Percentiles rank a stretch among this genome's conserved stretches.
These are phyloP conservation scores for Dryas alaskensis DNA, from an alignment of 306 rosid genomes.

Conservation along the genomic window DNA sequence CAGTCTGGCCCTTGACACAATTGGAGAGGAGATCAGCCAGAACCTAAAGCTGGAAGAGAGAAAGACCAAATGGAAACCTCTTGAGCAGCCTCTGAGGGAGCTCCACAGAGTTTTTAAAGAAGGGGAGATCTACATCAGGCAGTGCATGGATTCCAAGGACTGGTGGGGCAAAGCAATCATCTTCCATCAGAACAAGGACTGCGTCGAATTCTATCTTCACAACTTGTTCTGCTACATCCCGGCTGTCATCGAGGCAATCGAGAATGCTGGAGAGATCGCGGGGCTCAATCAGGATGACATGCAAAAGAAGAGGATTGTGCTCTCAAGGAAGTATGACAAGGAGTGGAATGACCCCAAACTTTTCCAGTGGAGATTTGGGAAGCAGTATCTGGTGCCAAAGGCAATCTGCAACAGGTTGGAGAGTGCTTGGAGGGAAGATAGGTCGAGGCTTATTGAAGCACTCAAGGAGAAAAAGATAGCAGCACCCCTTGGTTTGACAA, in stretches of 20 bases:
- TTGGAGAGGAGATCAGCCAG: conserved; percentile 67
- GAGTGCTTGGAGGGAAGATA: conserved; percentile 69
- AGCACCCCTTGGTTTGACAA: conserved; percentile 22
- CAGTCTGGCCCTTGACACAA: conserved; percentile 69
- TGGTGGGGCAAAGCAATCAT: conserved; percentile 77
- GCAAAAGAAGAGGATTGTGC: conserved; percentile 59
- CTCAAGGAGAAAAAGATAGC: conserved; percentile 49
- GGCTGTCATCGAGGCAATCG: conserved; percentile 79
- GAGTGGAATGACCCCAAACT: conserved; percentile 82
- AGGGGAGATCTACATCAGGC: conserved; percentile 64
- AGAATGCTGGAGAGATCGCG: conserved; percentile 63
- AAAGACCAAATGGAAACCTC: conserved; percentile 75
- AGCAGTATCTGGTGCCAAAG: conserved; percentile 75
- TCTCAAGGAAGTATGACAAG: conserved; percentile 54
- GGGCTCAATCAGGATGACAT: conserved; percentile 71
- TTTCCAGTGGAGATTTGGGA: conserved; percentile 88
- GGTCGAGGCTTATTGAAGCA: conserved; percentile 66
- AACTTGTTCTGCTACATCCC: conserved; percentile 71
- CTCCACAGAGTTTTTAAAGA: conserved; percentile 74
- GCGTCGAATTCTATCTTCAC: conserved; percentile 73
- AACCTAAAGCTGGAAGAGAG: conserved; percentile 70
- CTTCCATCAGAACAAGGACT: conserved; percentile 61
- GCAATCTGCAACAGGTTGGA: conserved; percentile 57
- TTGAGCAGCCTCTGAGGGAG: conserved; percentile 74
- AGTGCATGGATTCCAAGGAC: conserved; percentile 63